Evolutionary conservation across 2,329 filamentous ascomycete genomes (phyloP).

Genomic region (Scedosporium dehoogii): DNA sequence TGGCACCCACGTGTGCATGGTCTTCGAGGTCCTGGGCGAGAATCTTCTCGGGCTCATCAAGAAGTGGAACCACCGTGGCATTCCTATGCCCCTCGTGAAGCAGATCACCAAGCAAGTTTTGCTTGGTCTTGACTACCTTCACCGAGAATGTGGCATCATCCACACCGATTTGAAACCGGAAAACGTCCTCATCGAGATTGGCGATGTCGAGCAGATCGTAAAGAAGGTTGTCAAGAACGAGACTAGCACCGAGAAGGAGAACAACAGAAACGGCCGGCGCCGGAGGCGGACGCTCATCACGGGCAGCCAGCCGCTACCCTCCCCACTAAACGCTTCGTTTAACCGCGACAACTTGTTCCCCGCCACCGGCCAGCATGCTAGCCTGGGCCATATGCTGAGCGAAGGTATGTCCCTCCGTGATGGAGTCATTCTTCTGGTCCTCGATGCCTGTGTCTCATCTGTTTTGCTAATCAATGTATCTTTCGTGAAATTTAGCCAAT

Average conservation of each 20-base stretch:
- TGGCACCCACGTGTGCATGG: slow-evolving; percentile 96
- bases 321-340: slow-evolving; percentile 87
- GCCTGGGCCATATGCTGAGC: slow-evolving; percentile 74
- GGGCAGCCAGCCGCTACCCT: slow-evolving; percentile 90
- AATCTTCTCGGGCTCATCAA: slow-evolving; percentile 94
- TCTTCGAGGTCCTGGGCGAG: slow-evolving; percentile 95
- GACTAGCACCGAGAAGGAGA: slow-evolving; percentile 58
- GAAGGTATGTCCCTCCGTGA: slow-evolving; percentile 49
- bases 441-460: not conserved
- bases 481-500: not conserved
- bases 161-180: slow-evolving; percentile 97
- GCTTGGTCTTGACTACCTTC: slow-evolving; percentile 88
- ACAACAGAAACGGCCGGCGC: slow-evolving; percentile 83
- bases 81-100: slow-evolving; percentile 92
- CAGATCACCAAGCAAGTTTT: slow-evolving; percentile 98
- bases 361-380: slow-evolving; percentile 55
- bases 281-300: slow-evolving; percentile 90
- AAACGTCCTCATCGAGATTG: slow-evolving; percentile 97
- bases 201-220: slow-evolving; percentile 96
- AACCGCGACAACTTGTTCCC: slow-evolving; percentile 65
- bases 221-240: slow-evolving; percentile 90
- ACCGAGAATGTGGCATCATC: slow-evolving; percentile 97
- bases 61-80: slow-evolving; percentile 95
- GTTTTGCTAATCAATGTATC: not conserved
- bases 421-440: not conserved